phyloP scores from a whole-genome alignment of 2,329 filamentous ascomycete species.

The Colletotrichum trifolii region DNA sequence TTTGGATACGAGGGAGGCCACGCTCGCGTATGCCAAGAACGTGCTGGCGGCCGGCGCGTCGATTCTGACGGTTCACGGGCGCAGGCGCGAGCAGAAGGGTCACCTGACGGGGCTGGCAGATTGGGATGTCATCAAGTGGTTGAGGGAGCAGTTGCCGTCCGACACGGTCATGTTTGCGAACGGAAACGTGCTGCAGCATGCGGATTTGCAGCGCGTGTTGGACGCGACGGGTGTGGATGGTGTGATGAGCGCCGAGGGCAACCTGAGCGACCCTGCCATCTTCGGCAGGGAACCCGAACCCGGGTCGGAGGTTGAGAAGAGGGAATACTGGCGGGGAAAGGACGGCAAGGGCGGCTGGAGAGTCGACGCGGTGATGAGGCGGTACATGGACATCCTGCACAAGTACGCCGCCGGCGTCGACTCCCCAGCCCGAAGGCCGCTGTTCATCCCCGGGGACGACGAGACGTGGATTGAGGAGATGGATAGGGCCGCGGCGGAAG shows the following conservation, averaged over 20 bases:
- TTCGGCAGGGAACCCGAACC: slow-evolving; percentile 76
- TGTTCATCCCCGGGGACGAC: slow-evolving; percentile 76
- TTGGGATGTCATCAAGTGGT: slow-evolving; percentile 85
- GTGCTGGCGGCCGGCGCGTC: slow-evolving; percentile 89
- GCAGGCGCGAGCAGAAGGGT: slow-evolving; percentile 91
- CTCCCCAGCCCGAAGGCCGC: slow-evolving; percentile 74
- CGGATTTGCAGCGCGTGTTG: slow-evolving; percentile 82
- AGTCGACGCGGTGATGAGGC: slow-evolving; percentile 85
- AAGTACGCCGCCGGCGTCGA: slow-evolving; percentile 75
- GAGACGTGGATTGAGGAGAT: slow-evolving; percentile 55
- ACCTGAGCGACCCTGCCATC: slow-evolving; percentile 89
- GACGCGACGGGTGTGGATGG: slow-evolving; percentile 88
- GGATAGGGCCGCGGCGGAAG: slow-evolving; percentile 42
- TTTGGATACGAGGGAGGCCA: slow-evolving; percentile 86
- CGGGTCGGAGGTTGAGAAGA: slow-evolving; percentile 67
- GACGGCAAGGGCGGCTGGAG: slow-evolving; percentile 87
- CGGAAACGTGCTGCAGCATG: slow-evolving; percentile 87
- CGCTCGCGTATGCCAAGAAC: slow-evolving; percentile 88
- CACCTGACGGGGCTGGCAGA: slow-evolving; percentile 94
- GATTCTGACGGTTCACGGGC: slow-evolving; percentile 92
- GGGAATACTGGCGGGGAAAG: slow-evolving; percentile 87
- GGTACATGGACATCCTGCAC: slow-evolving; percentile 93
- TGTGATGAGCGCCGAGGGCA: slow-evolving; percentile 96
- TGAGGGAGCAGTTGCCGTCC: slow-evolving; percentile 83
- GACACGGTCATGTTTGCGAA: slow-evolving; percentile 98